Evolutionary conservation across 2,329 filamentous ascomycete species (phyloP).

Genomic region (Furcasterigmium sp.): DNA sequence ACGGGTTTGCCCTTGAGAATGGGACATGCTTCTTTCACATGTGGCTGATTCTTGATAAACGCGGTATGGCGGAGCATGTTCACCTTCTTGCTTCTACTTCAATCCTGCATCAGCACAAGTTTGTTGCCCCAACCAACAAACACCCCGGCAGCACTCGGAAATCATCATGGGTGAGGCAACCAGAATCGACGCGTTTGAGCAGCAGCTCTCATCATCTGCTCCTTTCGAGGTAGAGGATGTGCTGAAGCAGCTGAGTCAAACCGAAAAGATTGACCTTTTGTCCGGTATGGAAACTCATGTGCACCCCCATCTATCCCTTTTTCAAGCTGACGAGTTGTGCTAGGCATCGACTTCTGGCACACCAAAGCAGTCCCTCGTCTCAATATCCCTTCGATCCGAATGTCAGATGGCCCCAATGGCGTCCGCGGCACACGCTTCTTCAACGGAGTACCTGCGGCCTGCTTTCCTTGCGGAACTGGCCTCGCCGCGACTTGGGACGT

Average conservation of each 20-base stretch:
- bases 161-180: not conserved
- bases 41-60: too few species aligned
- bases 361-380: conserved; percentile 8
- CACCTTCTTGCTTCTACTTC: too few species aligned
- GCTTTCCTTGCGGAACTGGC: conserved; percentile 40
- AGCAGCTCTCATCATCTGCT: conserved; percentile 15
- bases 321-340: not conserved
- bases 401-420: conserved; percentile 12
- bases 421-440: conserved; percentile 29
- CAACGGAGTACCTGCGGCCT: conserved; percentile 37
- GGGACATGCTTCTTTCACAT: too few species aligned
- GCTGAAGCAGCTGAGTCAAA: conserved; percentile 46
- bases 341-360: conserved; percentile 46
- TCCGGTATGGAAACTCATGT: conserved; percentile 36
- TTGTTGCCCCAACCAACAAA: too few species aligned
- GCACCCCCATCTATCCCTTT: not conserved
- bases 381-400: conserved; percentile 7
- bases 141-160: not conserved
- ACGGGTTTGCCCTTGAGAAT: too few species aligned
- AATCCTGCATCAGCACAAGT: too few species aligned
- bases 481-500: conserved; percentile 11
- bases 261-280: conserved; percentile 49
- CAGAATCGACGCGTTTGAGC: not conserved
- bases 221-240: conserved; percentile 49
- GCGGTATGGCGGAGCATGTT: too few species aligned